A percentile compares a stretch with the other conserved stretches of the same genome.
Conservation (phyloP, 1,284 basidiomycete genomes). For the Malassezia furfur region DNA sequence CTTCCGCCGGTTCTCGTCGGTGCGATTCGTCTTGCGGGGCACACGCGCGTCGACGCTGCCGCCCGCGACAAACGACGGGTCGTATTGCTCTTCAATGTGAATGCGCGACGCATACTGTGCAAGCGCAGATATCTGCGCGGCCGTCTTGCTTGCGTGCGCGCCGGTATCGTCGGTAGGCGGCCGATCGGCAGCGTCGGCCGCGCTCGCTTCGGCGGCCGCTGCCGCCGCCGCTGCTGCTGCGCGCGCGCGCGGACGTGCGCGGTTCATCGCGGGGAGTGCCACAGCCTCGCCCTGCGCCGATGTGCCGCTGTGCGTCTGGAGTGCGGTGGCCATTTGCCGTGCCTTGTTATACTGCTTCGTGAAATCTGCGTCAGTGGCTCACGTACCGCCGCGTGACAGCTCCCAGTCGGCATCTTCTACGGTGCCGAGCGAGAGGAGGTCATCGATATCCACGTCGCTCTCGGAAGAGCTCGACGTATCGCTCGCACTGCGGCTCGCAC, state of each 20-base stretch:
- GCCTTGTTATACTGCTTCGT: slow-evolving; percentile 47
- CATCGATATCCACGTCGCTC: slow-evolving; percentile 4
- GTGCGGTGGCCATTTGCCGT: slow-evolving; percentile 32
- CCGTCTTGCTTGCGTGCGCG: slow-evolving; percentile 22
- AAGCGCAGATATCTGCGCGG: slow-evolving; percentile 36
- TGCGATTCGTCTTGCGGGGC: slow-evolving; percentile 37
- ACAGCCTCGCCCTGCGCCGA: neutral
- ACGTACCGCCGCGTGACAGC: slow-evolving; percentile 34
- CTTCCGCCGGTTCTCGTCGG: slow-evolving; percentile 30
- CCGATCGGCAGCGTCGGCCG: neutral
- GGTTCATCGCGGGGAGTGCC: slow-evolving; percentile 30
- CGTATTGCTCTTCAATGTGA: slow-evolving; percentile 32
- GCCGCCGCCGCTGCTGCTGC: slow-evolving; percentile 4
- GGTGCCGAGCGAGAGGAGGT: slow-evolving; percentile 16
- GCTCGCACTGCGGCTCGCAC: neutral
- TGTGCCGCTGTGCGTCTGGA: slow-evolving; percentile 7
- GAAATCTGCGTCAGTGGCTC: slow-evolving; percentile 23
- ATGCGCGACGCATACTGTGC: slow-evolving; percentile 37
- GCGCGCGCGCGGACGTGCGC: slow-evolving; percentile 15
- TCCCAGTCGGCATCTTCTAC: slow-evolving; percentile 48
- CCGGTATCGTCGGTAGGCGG: neutral
- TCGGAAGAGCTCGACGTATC: neutral
- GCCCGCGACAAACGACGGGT: slow-evolving; percentile 37
- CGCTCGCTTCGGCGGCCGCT: neutral
- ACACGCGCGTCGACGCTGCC: slow-evolving; percentile 36